A percentile compares a stretch with the other conserved stretches of the same genome.
Conservation (phyloP, 2,329 filamentous ascomycete genomes). For the Paramyrothecium roridum region DNA sequence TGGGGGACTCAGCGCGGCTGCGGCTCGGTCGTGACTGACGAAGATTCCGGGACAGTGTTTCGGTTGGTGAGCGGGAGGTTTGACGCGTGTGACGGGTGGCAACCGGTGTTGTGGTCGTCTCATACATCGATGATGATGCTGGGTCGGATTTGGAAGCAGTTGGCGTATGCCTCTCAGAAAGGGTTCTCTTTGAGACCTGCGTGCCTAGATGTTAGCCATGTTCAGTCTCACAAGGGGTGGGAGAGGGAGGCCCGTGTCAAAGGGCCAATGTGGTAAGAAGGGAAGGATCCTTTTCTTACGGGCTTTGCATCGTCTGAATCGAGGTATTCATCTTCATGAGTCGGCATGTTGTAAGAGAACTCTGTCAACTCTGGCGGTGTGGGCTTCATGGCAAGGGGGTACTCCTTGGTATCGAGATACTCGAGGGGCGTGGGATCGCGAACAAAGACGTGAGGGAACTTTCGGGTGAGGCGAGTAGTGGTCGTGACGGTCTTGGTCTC, state of each 20-base stretch:
- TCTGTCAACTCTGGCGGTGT: conserved; percentile 77
- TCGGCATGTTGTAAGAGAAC: conserved; percentile 67
- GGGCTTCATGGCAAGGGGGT: conserved; percentile 78
- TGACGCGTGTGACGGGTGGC: conserved; percentile 23
- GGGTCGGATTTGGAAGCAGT: background rate
- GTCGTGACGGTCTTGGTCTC: conserved; percentile 78
- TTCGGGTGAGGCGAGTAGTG: conserved; percentile 83
- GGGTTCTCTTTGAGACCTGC: conserved; percentile 9
- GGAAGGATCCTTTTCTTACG: background rate
- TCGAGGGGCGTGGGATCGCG: conserved; percentile 67
- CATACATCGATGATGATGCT: background rate
- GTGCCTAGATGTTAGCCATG: background rate
- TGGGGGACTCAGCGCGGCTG: conserved; percentile 25
- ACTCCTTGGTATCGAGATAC: conserved; percentile 81
- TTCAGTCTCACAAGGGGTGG: conserved; percentile 2
- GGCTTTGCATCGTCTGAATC: conserved; percentile 9
- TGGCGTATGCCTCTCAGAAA: conserved; percentile 19
- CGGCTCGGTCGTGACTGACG: conserved; percentile 19
- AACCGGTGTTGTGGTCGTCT: conserved; percentile 15
- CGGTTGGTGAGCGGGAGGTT: conserved; percentile 29
- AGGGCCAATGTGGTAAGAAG: background rate
- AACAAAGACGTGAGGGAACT: conserved; percentile 80
- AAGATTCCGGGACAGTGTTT: conserved; percentile 25
- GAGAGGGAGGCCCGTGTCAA: background rate
- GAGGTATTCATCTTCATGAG: conserved; percentile 18